Evolutionary conservation across 805 yeast genomes (phyloP), one percentile per base, ranked within the genome.

Genomic region (Blastobotrys terrestris): DNA sequence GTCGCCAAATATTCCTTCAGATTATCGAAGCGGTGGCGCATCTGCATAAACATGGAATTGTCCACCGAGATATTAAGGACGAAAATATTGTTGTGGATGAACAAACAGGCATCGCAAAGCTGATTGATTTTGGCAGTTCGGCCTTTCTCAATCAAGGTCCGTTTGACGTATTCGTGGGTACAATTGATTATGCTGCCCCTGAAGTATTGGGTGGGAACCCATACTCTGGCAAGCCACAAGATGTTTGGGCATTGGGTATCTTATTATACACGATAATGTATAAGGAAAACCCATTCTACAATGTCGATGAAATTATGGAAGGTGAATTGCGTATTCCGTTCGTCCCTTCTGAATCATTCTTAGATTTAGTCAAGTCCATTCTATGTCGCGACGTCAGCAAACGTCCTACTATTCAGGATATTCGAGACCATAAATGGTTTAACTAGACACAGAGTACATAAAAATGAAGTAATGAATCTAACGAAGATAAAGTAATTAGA

Each of bases 181-280:
- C 99, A 0, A 83, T 94, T 44, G 97, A 94, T 67, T 94, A 92
- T 67, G 98, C 98, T 0, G 95, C 98, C 0, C 99, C 99, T 0
- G 99, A 94, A 68, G 96, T 94, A 0, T 73, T 94, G 39, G 77
- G 83, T 49, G 99, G 98, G 1, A 83, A 83, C 55, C 85, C 91
- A 19, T 94, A 92, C 63, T 89, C 82, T 49, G 99, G 99, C 19
- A 85, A 81, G 65, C 92, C 96, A 2, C 99, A 94, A 67, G 99
- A 94, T 69, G 84, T 91, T 1, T 94, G 99, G 99, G 96, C 98
- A 0, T 75, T 92, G 64, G 99, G 99, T 2, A 87, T 94, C 19
- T 72, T 94, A 53, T 72, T 94, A 19, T 94, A 91, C 70, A 94
- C 97, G 0, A 79, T 94, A 63, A 76, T 92, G 4, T 94, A 85